Percentiles rank a stretch among this genome's conserved stretches.
Evolutionary conservation across 139 green algal genomes (phyloP).

Genomic region (Haematococcus lacustris): DNA sequence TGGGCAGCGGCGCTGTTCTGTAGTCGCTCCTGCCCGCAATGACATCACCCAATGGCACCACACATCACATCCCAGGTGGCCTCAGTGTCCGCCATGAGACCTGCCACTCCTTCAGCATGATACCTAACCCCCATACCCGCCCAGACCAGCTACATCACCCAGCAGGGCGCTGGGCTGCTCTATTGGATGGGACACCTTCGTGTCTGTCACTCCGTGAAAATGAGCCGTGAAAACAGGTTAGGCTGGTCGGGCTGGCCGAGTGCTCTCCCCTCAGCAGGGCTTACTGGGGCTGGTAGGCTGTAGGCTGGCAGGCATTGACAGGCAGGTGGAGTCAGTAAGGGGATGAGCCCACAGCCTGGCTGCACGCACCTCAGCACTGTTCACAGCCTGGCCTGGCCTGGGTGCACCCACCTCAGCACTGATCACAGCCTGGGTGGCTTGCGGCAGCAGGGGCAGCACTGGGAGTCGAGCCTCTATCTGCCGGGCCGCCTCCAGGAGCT

Average conservation of each 20-base stretch:
- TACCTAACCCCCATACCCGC: not conserved
- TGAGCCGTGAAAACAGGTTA: too few species aligned
- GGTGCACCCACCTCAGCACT: not conserved
- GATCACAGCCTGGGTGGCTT: not conserved
- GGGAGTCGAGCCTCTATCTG: constrained; percentile 2
- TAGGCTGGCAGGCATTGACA: not conserved
- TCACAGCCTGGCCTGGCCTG: not conserved
- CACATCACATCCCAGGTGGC: not conserved
- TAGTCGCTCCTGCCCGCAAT: not conserved
- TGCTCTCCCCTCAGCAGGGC: too few species aligned
- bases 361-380: too few species aligned
- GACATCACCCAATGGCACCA: not conserved
- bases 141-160: not conserved
- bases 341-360: too few species aligned
- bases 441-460: too few species aligned
- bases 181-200: too few species aligned
- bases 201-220: too few species aligned
- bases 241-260: too few species aligned
- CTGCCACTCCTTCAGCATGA: too few species aligned
- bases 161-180: too few species aligned
- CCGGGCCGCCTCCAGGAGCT: not conserved
- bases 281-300: too few species aligned
- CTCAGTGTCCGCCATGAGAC: not conserved
- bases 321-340: not conserved
- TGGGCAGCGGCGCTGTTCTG: not conserved